phyloP scores from a whole-genome alignment of 164 flowering plant genomes.

The Macadamia tetraphylla region DNA sequence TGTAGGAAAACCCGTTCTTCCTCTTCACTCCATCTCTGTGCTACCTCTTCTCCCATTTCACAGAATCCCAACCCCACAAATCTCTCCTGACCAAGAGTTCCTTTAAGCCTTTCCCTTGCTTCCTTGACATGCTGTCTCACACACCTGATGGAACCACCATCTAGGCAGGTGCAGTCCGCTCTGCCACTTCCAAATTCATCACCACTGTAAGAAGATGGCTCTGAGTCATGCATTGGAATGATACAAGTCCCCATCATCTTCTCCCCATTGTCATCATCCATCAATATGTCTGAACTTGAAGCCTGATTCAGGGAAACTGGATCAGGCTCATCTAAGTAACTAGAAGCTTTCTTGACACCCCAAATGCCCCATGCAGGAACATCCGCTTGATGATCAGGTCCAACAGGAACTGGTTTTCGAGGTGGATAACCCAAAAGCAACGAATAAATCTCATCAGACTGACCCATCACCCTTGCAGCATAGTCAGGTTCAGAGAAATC shows the following conservation, averaged over 20 bases:
- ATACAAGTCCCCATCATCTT: conserved; percentile 44
- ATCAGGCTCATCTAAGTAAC: conserved; percentile 1
- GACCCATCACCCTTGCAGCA: conserved; percentile 13
- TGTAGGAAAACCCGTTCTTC: conserved; percentile 55
- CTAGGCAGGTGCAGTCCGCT: conserved; percentile 48
- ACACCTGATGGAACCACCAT: conserved; percentile 58
- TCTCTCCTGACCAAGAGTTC: conserved; percentile 35
- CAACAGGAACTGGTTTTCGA: conserved; percentile 35
- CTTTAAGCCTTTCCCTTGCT: conserved; percentile 43
- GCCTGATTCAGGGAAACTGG: neutral
- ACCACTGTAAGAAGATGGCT: conserved; percentile 9
- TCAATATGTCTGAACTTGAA: neutral
- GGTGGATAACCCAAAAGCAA: conserved; percentile 22
- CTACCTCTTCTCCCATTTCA: conserved; percentile 72
- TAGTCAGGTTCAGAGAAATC: conserved; percentile 14
- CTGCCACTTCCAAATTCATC: conserved; percentile 27
- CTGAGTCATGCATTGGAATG: conserved; percentile 40
- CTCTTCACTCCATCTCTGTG: conserved; percentile 54
- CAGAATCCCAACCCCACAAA: conserved; percentile 50
- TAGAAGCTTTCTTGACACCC: conserved; percentile 1
- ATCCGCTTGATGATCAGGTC: conserved; percentile 39
- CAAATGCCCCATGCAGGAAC: conserved; percentile 33
- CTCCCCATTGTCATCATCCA: conserved; percentile 13
- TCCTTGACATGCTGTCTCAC: conserved; percentile 58
- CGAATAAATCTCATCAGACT: conserved; percentile 22